Conservation (phyloP, 1,284 basidiomycete genomes). For the Takashimella koratensis region DNA sequence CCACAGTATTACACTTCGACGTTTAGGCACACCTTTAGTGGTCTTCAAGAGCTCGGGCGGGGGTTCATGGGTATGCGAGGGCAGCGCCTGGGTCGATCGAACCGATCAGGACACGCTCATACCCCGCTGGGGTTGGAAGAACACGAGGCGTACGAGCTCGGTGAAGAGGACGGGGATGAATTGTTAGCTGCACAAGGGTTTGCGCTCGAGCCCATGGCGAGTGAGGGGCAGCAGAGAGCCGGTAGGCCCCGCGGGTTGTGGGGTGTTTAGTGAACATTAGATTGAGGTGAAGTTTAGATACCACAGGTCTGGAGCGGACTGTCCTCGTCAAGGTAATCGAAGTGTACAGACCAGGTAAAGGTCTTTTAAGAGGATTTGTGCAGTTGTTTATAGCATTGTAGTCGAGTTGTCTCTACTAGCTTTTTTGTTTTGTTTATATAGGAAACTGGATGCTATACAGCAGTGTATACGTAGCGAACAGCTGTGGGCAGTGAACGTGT, state of each 20-base stretch:
- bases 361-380: too few relatives aligned
- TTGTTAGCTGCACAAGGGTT: constrained; percentile 42
- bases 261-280: background rate
- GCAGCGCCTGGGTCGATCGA: constrained; percentile 6
- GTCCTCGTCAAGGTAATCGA: too few relatives aligned
- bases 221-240: background rate
- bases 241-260: background rate
- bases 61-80: constrained; percentile 45
- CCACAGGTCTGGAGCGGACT: too few relatives aligned
- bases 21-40: constrained; percentile 29
- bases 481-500: too few relatives aligned
- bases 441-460: too few relatives aligned
- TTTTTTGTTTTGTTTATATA: too few relatives aligned
- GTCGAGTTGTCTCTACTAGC: too few relatives aligned
- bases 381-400: too few relatives aligned
- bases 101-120: constrained; percentile 28
- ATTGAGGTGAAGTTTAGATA: too few relatives aligned
- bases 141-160: constrained; percentile 12
- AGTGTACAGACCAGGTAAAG: too few relatives aligned
- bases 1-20: constrained; percentile 38
- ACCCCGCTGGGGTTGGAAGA: constrained; percentile 13
- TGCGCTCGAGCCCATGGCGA: constrained; percentile 35
- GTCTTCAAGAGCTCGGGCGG: constrained; percentile 34
- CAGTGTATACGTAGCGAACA: too few relatives aligned
- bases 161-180: constrained; percentile 32